Conservation (phyloP, 768 basidiomycete species). For the Lactarius indigo region DNA sequence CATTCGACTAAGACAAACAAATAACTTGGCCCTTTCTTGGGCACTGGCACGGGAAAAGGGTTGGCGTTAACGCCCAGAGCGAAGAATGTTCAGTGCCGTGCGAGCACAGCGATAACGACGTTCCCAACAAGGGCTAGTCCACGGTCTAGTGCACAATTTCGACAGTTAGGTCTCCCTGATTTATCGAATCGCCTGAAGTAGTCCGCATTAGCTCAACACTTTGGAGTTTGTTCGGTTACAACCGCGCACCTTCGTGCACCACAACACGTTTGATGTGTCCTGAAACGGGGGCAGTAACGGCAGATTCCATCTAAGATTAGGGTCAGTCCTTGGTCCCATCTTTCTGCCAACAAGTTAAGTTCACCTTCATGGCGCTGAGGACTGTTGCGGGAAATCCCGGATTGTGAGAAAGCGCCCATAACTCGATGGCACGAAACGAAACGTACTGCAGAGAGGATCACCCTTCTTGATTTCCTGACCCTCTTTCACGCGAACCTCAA, state of each 20-base stretch:
- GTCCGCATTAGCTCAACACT: conserved; percentile 7
- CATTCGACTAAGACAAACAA: conserved; percentile 3
- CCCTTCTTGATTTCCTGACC: conserved; percentile 98
- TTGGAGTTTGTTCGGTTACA: conserved; percentile 11
- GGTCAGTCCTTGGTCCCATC: conserved; percentile 26
- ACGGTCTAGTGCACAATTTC: conserved; percentile 81
- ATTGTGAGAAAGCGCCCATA: conserved; percentile 22
- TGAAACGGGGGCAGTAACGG: conserved; percentile 93
- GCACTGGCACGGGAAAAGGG: neutral
- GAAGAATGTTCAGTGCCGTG: conserved; percentile 3
- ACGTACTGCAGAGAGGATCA: conserved; percentile 87
- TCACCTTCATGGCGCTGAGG: conserved; percentile 93
- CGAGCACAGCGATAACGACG: neutral
- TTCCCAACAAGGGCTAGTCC: conserved; percentile 39
- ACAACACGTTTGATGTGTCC: conserved; percentile 93
- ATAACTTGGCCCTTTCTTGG: conserved; percentile 1
- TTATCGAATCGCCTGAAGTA: conserved; percentile 81
- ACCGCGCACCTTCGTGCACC: conserved; percentile 71
- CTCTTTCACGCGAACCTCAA: conserved; percentile 97
- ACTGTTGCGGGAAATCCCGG: conserved; percentile 43
- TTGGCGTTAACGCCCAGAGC: neutral
- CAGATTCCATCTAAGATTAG: conserved; percentile 84
- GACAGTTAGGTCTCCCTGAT: conserved; percentile 86
- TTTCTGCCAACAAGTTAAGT: conserved; percentile 28
- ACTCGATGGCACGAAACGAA: conserved; percentile 16